These are phyloP conservation scores for Candida tunisiensis DNA, from an alignment of 1,139 yeast genomes.

Conservation along the genomic window DNA sequence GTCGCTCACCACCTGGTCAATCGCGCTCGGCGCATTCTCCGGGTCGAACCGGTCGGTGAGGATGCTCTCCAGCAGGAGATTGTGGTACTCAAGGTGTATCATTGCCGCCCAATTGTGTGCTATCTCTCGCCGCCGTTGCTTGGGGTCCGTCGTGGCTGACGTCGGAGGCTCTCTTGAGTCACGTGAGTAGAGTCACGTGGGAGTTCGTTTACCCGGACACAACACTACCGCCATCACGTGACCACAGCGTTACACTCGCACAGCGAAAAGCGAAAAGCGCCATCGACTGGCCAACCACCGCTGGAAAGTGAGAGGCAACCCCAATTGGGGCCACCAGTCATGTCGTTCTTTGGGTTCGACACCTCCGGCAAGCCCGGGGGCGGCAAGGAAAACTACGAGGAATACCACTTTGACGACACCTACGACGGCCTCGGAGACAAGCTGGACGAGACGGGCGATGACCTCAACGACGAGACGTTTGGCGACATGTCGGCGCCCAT, in stretches of 20 bases:
- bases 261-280: no score
- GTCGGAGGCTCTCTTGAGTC: no score
- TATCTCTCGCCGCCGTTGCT: no score
- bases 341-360: constrained; percentile 25
- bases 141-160: no score
- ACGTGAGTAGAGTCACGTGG: no score
- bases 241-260: no score
- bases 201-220: no score
- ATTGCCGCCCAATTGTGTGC: constrained; percentile 13
- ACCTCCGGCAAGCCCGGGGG: constrained; percentile 13
- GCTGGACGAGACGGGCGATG: constrained; percentile 60
- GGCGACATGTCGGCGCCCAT: constrained; percentile 33
- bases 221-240: no score
- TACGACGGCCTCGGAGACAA: constrained; percentile 64
- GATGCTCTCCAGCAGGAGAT: constrained; percentile 23
- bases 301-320: no score
- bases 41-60: constrained; percentile 23
- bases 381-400: constrained; percentile 10
- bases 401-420: constrained; percentile 67
- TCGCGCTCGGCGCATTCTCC: constrained; percentile 33
- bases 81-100: constrained; percentile 26
- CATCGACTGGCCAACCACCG: no score
- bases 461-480: constrained; percentile 76
- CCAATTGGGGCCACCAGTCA: no score
- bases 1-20: constrained; percentile 85